Percentiles rank a stretch among this genome's conserved stretches.
Evolutionary conservation across 2,329 filamentous ascomycete genomes (phyloP).

Genomic region (Capronia epimyces): DNA sequence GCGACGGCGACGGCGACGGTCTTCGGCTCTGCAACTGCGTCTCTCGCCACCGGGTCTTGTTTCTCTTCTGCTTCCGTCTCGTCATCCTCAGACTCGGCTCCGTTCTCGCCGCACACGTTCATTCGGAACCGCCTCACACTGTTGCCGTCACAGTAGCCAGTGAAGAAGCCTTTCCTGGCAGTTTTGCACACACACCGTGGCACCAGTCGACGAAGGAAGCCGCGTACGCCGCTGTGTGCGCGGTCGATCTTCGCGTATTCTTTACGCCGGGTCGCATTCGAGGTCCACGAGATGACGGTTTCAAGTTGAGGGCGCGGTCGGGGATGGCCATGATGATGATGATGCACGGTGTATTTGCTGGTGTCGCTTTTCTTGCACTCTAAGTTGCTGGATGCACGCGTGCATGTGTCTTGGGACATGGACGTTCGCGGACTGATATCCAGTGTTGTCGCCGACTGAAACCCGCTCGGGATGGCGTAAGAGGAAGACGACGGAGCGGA

Average conservation of each 20-base stretch:
- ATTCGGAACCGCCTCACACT: slow-evolving; percentile 44
- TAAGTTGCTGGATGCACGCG: background rate
- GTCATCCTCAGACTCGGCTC: background rate
- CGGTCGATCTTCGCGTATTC: slow-evolving; percentile 53
- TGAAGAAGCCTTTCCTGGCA: slow-evolving; percentile 39
- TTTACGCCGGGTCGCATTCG: slow-evolving; percentile 39
- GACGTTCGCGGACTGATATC: background rate
- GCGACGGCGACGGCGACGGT: no score
- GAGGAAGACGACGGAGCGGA: background rate
- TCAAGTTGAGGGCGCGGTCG: slow-evolving; percentile 33
- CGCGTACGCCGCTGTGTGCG: slow-evolving; percentile 39
- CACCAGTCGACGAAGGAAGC: slow-evolving; percentile 39
- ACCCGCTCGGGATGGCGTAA: background rate
- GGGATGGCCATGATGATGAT: background rate
- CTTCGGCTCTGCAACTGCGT: no score
- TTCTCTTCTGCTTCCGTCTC: no score
- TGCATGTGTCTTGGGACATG: background rate
- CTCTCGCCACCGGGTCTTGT: no score
- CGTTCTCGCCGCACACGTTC: slow-evolving; percentile 36
- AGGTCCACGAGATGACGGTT: slow-evolving; percentile 46
- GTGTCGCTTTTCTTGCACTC: background rate
- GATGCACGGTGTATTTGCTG: background rate
- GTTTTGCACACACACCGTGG: slow-evolving; percentile 37
- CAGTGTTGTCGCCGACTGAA: background rate
- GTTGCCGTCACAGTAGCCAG: slow-evolving; percentile 40